phyloP scores from a whole-genome alignment of 1,284 basidiomycete species.

The Ganoderma sp. region DNA sequence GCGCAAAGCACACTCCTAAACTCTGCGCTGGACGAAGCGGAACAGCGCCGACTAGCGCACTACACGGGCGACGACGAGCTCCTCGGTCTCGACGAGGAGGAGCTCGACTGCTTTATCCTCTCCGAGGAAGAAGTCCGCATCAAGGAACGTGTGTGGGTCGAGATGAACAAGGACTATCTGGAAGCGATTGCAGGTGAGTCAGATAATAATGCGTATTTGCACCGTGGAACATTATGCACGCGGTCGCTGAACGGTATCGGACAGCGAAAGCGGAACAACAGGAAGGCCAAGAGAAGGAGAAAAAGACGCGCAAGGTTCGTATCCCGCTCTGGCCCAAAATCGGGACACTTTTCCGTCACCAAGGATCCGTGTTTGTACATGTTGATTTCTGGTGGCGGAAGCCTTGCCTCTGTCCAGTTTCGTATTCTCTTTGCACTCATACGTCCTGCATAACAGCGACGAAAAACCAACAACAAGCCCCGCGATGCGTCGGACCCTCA shows the following conservation, averaged over 20 bases:
- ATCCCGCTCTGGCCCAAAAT: constrained; percentile 42
- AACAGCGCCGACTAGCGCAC: constrained; percentile 60
- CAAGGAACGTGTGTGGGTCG: constrained; percentile 97
- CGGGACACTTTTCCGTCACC: constrained; percentile 24
- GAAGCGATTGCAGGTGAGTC: constrained; percentile 83
- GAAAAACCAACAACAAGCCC: constrained; percentile 71
- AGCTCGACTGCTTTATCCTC: constrained; percentile 87
- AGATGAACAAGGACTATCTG: constrained; percentile 93
- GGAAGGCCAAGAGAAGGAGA: constrained; percentile 50
- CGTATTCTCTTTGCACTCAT: too few species aligned
- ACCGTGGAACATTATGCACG: constrained; percentile 21
- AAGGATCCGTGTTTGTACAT: constrained; percentile 28
- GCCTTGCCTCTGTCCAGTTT: too few species aligned
- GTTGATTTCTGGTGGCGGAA: constrained; percentile 22
- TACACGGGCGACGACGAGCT: constrained; percentile 68
- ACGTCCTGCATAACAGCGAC: constrained; percentile 52
- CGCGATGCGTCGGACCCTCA: constrained; percentile 75
- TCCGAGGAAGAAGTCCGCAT: constrained; percentile 86
- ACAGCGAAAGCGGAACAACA: constrained; percentile 73
- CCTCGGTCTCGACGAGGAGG: constrained; percentile 88
- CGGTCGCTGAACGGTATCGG: constrained; percentile 50
- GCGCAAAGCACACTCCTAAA: constrained; percentile 60
- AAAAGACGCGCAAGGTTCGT: constrained; percentile 79
- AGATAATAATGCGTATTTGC: constrained; percentile 19
- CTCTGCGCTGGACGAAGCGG: constrained; percentile 67